These are phyloP conservation scores for Volvox africanus DNA, from an alignment of 139 green algal genomes.

Conservation along the genomic window DNA sequence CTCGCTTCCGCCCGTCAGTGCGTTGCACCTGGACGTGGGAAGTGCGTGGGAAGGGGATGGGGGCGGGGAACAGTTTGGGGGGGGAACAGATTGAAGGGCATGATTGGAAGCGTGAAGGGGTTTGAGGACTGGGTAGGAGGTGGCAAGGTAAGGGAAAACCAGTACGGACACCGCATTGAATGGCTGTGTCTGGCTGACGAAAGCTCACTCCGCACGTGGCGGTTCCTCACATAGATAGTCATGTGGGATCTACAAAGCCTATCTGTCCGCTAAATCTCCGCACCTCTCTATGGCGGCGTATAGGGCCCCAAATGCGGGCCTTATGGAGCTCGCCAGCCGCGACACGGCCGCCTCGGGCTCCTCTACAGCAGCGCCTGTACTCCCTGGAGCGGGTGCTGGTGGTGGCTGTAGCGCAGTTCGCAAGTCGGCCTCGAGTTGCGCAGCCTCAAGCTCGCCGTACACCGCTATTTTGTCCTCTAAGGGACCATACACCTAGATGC, in stretches of 20 bases:
- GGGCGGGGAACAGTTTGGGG: no score
- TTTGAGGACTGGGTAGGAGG: no score
- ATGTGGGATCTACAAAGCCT: background rate
- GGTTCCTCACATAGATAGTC: no score
- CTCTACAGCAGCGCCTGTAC: background rate
- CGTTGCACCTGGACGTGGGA: conserved; percentile 1
- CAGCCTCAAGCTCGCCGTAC: conserved; percentile 61
- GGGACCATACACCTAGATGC: conserved; percentile 35
- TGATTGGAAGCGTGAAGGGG: no score
- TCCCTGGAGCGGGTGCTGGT: background rate
- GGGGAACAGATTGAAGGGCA: no score
- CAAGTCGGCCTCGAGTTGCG: conserved; percentile 28
- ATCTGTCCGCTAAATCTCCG: conserved; percentile 27
- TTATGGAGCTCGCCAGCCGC: conserved; percentile 55
- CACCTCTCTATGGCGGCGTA: conserved; percentile 45
- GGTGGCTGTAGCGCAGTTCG: background rate
- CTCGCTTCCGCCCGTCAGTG: conserved; percentile 52
- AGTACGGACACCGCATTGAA: no score
- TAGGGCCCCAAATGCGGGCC: conserved; percentile 38
- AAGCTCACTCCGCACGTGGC: no score
- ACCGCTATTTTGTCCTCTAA: conserved; percentile 51
- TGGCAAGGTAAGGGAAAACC: background rate
- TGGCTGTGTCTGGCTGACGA: no score
- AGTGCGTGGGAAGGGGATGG: no score
- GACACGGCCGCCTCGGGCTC: conserved; percentile 24